These are phyloP conservation scores for Hemisphaericaspora subhashii DNA, from an alignment of 1,139 yeast species.

Conservation along the genomic window DNA sequence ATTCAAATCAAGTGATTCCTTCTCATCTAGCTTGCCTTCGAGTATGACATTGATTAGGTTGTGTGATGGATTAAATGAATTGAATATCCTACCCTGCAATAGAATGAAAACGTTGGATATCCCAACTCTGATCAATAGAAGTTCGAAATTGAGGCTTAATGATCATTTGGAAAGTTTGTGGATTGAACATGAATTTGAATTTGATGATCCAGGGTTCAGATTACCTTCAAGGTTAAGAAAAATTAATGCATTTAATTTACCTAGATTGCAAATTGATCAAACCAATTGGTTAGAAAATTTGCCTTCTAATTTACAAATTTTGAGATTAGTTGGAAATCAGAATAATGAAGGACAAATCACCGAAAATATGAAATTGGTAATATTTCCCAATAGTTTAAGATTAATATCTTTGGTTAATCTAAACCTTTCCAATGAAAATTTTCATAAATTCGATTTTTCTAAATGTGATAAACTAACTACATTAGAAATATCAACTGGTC, in stretches of 20 bases:
- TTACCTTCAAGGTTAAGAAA: conserved; percentile 3
- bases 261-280: conserved; percentile 1
- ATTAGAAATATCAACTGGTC: conserved; percentile 3
- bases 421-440: not conserved
- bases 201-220: conserved; percentile 4
- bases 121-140: conserved; percentile 3
- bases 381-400: conserved; percentile 5
- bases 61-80: conserved; percentile 1
- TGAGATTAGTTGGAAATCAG: not conserved
- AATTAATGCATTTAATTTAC: not conserved
- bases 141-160: conserved; percentile 2
- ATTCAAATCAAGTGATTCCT: conserved; percentile 2
- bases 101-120: conserved; percentile 3
- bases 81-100: conserved; percentile 5
- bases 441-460: conserved; percentile 4
- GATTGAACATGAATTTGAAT: conserved; percentile 4
- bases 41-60: conserved; percentile 4
- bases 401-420: conserved; percentile 1
- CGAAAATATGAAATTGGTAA: not conserved
- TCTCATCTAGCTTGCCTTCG: conserved; percentile 6
- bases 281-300: conserved; percentile 7
- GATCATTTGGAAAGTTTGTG: conserved; percentile 3
- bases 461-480: conserved; percentile 1
- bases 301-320: conserved; percentile 3
- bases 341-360: not conserved